Evolutionary conservation across 768 basidiomycete genomes (phyloP), one percentile per base, ranked within the genome.

Genomic region (Boletus pseudo-olivaceus): DNA sequence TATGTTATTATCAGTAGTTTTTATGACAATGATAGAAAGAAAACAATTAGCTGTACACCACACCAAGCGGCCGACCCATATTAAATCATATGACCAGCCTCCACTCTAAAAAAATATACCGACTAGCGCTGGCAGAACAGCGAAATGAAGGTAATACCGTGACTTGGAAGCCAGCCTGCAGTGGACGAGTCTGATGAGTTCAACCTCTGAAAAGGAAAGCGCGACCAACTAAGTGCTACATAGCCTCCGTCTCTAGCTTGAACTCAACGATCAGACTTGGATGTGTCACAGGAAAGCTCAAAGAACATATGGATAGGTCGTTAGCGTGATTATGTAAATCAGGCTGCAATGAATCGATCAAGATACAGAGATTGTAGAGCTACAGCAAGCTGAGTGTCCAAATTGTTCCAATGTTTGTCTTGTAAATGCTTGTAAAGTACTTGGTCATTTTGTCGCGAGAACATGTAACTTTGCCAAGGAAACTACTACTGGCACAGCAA

Each of bases 401-500:
- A 5, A 29, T 26, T 5, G 19, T 29, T 1, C 26, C 19, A 32
- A 40, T 45, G 11, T 19, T 30, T 33, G 37, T 30, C n/a, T n/a
- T n/a, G n/a, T n/a, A n/a, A n/a, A 50, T 39, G 23, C 35, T n/a
- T 52, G 53, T 17, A 34, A 38, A 41, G 17, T 51, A 52, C 42
- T 5, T 26, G 17, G 47, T 74, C 60, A 78, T 74, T 72, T 77
- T 49, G 66, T 70, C 4, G 78, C 72, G 34, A 76, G 77, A 56
- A 88, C 77, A 44, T 90, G 83, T 34, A 89, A 64, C 67, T 87
- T 89, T 11, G 85, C 76, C 43, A 90, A 69, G 9, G 87, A 82
- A 56, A 82, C 79, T 19, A 89, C 78, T 40, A 91, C 74, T 5
- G 89, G 87, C 20, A 89, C 79, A 2, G 78, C 81, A 55, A 80